Percentiles rank a stretch among this genome's conserved stretches.
phyloP scores from a whole-genome alignment of 805 yeast genomes.

The Clavispora phyllophila region DNA sequence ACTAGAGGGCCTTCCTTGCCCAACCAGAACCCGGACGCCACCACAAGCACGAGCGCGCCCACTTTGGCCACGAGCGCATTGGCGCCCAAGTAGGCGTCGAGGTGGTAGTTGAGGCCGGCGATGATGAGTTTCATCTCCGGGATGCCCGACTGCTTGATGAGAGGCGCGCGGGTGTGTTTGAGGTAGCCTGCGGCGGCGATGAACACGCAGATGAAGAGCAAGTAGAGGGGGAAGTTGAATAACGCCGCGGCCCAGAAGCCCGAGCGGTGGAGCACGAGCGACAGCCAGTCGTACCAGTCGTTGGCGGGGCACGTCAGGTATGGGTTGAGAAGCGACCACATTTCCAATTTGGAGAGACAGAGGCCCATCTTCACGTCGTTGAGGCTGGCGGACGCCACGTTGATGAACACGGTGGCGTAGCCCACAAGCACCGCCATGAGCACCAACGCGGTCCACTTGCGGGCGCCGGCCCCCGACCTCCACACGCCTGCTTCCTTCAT shows the following conservation, averaged over 20 bases:
- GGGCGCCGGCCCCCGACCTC: conserved; percentile 12
- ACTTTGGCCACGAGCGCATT: conserved; percentile 52
- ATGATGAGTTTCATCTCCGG: conserved; percentile 67
- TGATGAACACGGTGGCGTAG: conserved; percentile 43
- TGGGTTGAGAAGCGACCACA: conserved; percentile 39
- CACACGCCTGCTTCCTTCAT: conserved; percentile 33
- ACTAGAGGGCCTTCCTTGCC: conserved; percentile 88
- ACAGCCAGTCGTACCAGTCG: conserved; percentile 37
- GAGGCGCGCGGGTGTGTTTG: conserved; percentile 21
- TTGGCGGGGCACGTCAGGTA: conserved; percentile 40
- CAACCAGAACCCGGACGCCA: conserved; percentile 74
- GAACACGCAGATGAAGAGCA: conserved; percentile 22
- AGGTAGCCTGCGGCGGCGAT: conserved; percentile 26
- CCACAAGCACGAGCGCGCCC: conserved; percentile 55
- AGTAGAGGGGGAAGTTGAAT: conserved; percentile 33
- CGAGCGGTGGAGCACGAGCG: conserved; percentile 17
- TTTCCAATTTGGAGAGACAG: conserved; percentile 36
- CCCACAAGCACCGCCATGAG: conserved; percentile 45
- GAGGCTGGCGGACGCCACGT: conserved; percentile 45
- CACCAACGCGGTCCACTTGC: conserved; percentile 47
- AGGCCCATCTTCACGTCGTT: conserved; percentile 51
- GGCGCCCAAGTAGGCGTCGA: conserved; percentile 45
- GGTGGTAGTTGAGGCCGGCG: conserved; percentile 53
- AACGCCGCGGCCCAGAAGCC: conserved; percentile 16
- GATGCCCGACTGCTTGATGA: conserved; percentile 54